These are phyloP conservation scores for Alternaria brassicicola DNA, from an alignment of 2,329 filamentous ascomycete species.

Conservation along the genomic window DNA sequence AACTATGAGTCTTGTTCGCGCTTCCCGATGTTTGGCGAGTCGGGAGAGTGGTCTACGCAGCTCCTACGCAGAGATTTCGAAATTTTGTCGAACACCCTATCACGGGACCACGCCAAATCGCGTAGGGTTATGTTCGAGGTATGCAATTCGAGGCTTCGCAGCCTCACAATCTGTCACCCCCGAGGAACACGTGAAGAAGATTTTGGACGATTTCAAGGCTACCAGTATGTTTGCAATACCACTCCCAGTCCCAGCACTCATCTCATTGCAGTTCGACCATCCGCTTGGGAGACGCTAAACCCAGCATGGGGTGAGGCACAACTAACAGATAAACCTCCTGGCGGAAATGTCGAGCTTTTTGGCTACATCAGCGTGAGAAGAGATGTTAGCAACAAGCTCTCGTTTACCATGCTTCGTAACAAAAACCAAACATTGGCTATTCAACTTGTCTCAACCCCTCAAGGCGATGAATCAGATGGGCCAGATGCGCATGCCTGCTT, in stretches of 20 bases:
- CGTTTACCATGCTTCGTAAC: constrained; percentile 68
- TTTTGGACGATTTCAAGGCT: constrained; percentile 40
- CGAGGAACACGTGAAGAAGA: constrained; percentile 28
- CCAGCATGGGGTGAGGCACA: constrained; percentile 45
- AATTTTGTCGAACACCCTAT: constrained; percentile 37
- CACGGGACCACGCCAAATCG: constrained; percentile 34
- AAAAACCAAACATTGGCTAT: constrained; percentile 53
- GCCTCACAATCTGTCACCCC: constrained; percentile 13
- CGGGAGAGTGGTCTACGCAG: constrained; percentile 29
- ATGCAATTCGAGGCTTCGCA: constrained; percentile 22
- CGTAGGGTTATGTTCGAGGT: constrained; percentile 13
- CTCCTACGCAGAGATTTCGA: constrained; percentile 45
- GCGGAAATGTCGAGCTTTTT: constrained; percentile 20
- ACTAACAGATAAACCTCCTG: not conserved
- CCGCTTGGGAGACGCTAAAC: constrained; percentile 31
- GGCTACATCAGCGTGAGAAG: constrained; percentile 75
- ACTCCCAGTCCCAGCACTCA: constrained; percentile 8
- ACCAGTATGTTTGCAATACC: constrained; percentile 30
- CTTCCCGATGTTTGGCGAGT: constrained; percentile 20
- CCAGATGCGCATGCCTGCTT: constrained; percentile 47
- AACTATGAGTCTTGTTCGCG: constrained; percentile 32
- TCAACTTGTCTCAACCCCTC: constrained; percentile 58
- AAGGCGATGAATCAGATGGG: constrained; percentile 27
- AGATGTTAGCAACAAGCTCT: constrained; percentile 70
- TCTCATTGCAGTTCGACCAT: constrained; percentile 15